These are phyloP conservation scores for Globisporangium echinulatum DNA, from an alignment of 352 stramenopile genomes.

Conservation along the genomic window DNA sequence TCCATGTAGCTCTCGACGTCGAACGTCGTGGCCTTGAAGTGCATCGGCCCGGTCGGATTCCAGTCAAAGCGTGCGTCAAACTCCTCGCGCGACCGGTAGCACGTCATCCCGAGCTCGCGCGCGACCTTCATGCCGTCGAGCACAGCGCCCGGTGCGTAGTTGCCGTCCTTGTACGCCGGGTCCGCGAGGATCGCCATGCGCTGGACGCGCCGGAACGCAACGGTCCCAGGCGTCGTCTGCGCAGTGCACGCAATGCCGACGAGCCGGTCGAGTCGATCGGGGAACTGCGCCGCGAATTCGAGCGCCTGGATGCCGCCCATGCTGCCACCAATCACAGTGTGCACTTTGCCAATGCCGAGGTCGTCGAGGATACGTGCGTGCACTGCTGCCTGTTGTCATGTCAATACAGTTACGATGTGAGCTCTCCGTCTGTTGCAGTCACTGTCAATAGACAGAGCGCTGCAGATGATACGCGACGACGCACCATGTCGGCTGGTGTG, in stretches of 20 bases:
- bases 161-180: constrained; percentile 69
- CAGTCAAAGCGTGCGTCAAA: constrained; percentile 85
- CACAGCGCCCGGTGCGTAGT: constrained; percentile 49
- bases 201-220: constrained; percentile 80
- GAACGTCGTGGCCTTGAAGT: constrained; percentile 79
- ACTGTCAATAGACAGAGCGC: not conserved
- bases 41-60: constrained; percentile 60
- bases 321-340: constrained; percentile 81
- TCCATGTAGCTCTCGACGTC: constrained; percentile 90
- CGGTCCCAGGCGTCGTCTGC: constrained; percentile 82
- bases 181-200: constrained; percentile 78
- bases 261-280: constrained; percentile 60
- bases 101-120: constrained; percentile 82
- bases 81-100: constrained; percentile 85
- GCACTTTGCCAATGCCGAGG: constrained; percentile 62
- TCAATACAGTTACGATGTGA: no score
- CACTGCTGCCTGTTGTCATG: constrained; percentile 30
- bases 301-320: constrained; percentile 85
- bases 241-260: constrained; percentile 79
- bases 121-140: constrained; percentile 83
- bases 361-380: constrained; percentile 79
- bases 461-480: not conserved
- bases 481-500: constrained; percentile 77
- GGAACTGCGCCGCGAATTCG: constrained; percentile 81
- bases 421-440: not conserved